These are phyloP conservation scores for Claviceps sp. DNA, from an alignment of 2,329 filamentous ascomycete species.

Conservation along the genomic window DNA sequence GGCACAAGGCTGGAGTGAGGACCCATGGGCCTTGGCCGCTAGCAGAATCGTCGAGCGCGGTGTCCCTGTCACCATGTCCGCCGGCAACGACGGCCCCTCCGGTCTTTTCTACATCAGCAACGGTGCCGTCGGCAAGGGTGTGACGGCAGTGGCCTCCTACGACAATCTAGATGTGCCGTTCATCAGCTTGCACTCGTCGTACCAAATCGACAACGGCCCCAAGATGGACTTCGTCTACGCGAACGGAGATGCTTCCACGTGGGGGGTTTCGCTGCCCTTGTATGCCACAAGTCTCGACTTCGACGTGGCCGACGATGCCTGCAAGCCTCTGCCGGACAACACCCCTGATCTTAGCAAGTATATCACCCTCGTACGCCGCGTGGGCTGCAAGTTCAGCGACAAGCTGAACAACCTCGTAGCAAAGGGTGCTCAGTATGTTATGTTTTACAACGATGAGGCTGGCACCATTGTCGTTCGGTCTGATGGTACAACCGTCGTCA, in stretches of 20 bases:
- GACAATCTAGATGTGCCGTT: conserved; percentile 25
- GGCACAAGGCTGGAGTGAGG: conserved; percentile 15
- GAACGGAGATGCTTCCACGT: neutral
- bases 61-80: conserved; percentile 26
- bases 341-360: conserved; percentile 38
- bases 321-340: conserved; percentile 23
- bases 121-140: conserved; percentile 26
- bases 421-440: conserved; percentile 44
- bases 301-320: conserved; percentile 20
- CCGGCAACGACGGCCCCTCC: conserved; percentile 28
- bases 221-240: neutral
- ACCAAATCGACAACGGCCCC: conserved; percentile 14
- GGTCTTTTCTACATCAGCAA: conserved; percentile 27
- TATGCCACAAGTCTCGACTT: conserved; percentile 20
- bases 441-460: conserved; percentile 44
- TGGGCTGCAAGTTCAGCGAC: neutral
- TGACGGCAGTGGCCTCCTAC: conserved; percentile 31
- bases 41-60: conserved; percentile 29
- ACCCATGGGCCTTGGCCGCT: conserved; percentile 21
- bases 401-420: neutral
- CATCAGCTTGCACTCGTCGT: conserved; percentile 24
- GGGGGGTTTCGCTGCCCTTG: conserved; percentile 11
- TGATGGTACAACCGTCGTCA: conserved; percentile 16
- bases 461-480: conserved; percentile 17
- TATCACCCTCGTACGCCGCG: conserved; percentile 39